Conservation (phyloP, 345 rosid species). For the Brassica juncea region DNA sequence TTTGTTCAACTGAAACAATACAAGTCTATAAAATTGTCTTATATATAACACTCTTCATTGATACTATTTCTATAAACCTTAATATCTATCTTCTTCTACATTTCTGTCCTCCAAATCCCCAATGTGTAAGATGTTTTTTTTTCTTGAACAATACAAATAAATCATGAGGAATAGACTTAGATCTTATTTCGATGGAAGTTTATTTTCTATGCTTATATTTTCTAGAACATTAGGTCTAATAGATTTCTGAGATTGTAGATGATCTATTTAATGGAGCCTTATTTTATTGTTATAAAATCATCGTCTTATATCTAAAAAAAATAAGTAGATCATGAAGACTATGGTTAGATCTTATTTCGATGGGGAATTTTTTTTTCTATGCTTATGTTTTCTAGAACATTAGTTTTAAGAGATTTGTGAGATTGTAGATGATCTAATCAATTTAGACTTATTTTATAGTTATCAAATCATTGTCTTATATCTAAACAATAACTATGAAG, state of each 20-base stretch:
- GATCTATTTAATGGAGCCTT: background rate
- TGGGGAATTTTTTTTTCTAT: too few relatives aligned
- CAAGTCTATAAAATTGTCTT: too few relatives aligned
- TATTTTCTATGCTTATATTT: background rate
- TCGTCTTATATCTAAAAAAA: too few relatives aligned
- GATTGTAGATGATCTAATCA: too few relatives aligned
- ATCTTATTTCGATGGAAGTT: background rate
- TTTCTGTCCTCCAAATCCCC: background rate
- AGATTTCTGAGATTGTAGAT: background rate
- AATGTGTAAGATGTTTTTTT: background rate
- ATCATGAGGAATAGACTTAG: background rate
- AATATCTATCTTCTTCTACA: background rate
- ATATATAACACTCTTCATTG: background rate
- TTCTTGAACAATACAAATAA: background rate
- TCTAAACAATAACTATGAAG: background rate
- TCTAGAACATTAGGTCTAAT: background rate
- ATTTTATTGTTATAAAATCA: background rate
- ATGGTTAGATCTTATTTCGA: too few relatives aligned
- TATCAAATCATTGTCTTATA: too few relatives aligned
- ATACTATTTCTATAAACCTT: background rate
- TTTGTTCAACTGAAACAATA: background rate
- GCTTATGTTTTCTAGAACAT: too few relatives aligned
- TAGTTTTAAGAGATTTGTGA: too few relatives aligned
- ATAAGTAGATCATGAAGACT: too few relatives aligned
- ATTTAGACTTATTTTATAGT: too few relatives aligned